These are phyloP conservation scores for Aspergillus sp. DNA, from an alignment of 2,329 filamentous ascomycete genomes.

Conservation along the genomic window DNA sequence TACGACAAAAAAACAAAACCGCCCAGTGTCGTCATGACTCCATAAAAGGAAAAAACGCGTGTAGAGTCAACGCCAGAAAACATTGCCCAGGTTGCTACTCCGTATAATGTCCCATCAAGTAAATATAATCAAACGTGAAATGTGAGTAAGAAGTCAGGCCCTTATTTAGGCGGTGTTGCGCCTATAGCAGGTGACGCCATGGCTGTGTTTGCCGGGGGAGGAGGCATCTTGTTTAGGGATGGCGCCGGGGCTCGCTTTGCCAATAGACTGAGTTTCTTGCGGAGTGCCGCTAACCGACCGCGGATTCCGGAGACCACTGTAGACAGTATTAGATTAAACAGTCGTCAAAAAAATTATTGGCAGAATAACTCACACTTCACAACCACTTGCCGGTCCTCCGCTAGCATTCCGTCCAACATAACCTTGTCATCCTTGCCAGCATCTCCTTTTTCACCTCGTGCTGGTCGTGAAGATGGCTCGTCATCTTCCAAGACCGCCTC, in stretches of 20 bases:
- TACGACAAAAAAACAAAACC: not conserved
- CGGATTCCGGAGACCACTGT: conserved; percentile 44
- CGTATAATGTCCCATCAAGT: not conserved
- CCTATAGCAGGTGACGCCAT: conserved; percentile 25
- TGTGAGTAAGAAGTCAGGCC: not conserved
- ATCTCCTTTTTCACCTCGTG: conserved; percentile 7
- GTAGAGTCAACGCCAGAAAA: not conserved
- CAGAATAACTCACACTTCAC: conserved; percentile 38
- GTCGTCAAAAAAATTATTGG: not conserved
- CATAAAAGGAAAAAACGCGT: not conserved
- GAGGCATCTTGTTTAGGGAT: conserved; percentile 19
- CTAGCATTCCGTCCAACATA: conserved; percentile 37
- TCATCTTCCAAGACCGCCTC: conserved; percentile 89
- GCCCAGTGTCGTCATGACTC: not conserved
- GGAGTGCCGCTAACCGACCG: conserved; percentile 37
- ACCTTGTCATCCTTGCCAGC: conserved; percentile 17
- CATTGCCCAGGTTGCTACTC: not conserved
- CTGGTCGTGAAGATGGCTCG: conserved; percentile 39
- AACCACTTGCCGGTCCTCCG: conserved; percentile 43
- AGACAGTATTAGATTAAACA: conserved; percentile 15
- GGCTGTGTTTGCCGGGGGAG: conserved; percentile 21
- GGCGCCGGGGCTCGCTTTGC: conserved; percentile 40
- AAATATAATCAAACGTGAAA: not conserved
- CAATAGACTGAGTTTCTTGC: conserved; percentile 43
- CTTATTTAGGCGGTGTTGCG: conserved; percentile 28